Base-by-base conservation (phyloP, 1,284 basidiomycete genomes). In the Ceratobasidium theobromae region DNA sequence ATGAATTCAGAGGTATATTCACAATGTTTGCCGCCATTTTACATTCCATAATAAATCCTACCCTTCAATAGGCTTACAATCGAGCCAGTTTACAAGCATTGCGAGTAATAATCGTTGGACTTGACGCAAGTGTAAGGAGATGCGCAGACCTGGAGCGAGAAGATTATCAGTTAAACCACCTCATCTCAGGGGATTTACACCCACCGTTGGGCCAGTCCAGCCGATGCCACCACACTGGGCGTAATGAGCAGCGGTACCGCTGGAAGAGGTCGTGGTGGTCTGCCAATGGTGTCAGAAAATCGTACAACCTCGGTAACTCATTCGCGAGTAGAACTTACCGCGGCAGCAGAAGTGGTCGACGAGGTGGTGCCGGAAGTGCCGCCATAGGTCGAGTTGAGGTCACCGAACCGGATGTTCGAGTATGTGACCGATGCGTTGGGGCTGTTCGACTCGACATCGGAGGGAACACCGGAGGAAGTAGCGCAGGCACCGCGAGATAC, bases 401-500 rank as follows among this genome's bases (percentile, higher is more conserved):
- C 76, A 58, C 83, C 83, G 71, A 80, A 79, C 71, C 78, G 80
- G 76, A 85, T 83, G 79, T 84, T 83, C 33, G 82, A 84, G 72
- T 84, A 83, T 30, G 57, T 68, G 30, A 68, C 69, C 51, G 75
- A 55, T 8, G 71, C 67, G 53, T 70, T 69, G 53, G 67, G 25
- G 43, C 28, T 41, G 18, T 65, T 41, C 38, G 74, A 70, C 75
- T 70, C 69, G 33, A 70, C 64, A 30, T 66, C 67, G 21, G 35
- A 21, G 33, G 58, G 52, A 23, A 33, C 35, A 53, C 69, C 69
- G 25, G 69, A 70, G n/a, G 38, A 48, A 21, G 69, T 66, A 14
- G 64, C n/a, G 74, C 84, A 85, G 11, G 79, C 77, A 67, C 84
- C 84, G 72, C 84, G 82, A 65, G 78, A 74, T 64, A 83, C 77